Evolutionary conservation across 176 grass and related monocot species (phyloP).

Genomic region (Oryza glumipatula): DNA sequence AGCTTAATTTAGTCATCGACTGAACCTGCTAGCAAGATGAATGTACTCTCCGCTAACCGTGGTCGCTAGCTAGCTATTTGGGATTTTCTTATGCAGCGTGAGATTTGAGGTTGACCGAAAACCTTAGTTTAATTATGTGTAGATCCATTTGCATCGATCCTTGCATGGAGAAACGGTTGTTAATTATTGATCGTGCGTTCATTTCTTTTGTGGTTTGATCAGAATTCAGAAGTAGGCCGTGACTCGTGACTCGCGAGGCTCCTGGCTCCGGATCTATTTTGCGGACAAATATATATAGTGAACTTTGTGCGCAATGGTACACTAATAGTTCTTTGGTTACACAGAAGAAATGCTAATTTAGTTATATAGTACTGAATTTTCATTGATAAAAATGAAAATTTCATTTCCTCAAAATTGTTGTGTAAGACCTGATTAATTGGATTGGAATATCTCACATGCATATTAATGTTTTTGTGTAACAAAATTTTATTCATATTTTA

Average conservation of each 20-base stretch:
- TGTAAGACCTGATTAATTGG: too few relatives aligned
- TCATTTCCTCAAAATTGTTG: too few relatives aligned
- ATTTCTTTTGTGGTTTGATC: background rate
- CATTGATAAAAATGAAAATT: too few relatives aligned
- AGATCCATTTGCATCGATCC: constrained; percentile 24
- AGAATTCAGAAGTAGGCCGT: background rate
- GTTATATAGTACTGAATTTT: too few relatives aligned
- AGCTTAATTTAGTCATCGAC: background rate
- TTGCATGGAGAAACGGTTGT: constrained; percentile 2
- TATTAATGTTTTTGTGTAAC: too few relatives aligned
- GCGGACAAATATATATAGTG: background rate
- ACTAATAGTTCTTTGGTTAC: background rate
- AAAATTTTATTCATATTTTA: too few relatives aligned
- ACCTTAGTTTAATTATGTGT: constrained; percentile 3
- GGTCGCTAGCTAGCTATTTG: constrained; percentile 13
- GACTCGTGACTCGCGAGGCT: too few relatives aligned
- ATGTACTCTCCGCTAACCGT: background rate
- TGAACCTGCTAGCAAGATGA: background rate
- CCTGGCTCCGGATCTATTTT: background rate
- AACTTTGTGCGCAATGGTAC: too few relatives aligned
- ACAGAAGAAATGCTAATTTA: background rate
- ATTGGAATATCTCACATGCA: too few relatives aligned
- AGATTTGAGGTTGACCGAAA: constrained; percentile 54
- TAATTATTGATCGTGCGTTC: background rate
- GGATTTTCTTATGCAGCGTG: constrained; percentile 33